phyloP scores from a whole-genome alignment of 1,139 yeast species.

The Yamadazyma atmosphaerica region DNA sequence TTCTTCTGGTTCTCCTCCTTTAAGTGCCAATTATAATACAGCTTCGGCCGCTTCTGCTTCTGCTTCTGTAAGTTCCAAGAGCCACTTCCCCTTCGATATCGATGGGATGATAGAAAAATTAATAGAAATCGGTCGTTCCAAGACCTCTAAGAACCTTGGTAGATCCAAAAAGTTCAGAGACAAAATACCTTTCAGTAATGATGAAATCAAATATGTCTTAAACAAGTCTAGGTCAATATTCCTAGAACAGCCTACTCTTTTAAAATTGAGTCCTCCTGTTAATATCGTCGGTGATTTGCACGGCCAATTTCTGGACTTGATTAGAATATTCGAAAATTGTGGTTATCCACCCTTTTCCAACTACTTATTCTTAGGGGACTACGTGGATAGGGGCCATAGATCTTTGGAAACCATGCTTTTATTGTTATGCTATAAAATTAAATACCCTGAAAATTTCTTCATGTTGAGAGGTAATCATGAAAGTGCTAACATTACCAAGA shows the following conservation, averaged over 20 bases:
- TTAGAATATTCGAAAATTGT: slow-evolving; percentile 71
- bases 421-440: slow-evolving; percentile 71
- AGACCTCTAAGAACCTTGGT: slow-evolving; percentile 17
- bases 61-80: slow-evolving; percentile 18
- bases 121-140: slow-evolving; percentile 42
- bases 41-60: background rate
- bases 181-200: slow-evolving; percentile 44
- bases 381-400: slow-evolving; percentile 84
- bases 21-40: background rate
- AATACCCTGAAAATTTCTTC: slow-evolving; percentile 81
- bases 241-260: slow-evolving; percentile 71
- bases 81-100: slow-evolving; percentile 39
- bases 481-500: slow-evolving; percentile 78
- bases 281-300: slow-evolving; percentile 87
- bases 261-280: slow-evolving; percentile 79
- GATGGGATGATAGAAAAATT: slow-evolving; percentile 58
- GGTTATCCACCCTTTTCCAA: slow-evolving; percentile 82
- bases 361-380: slow-evolving; percentile 79
- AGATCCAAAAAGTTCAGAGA: slow-evolving; percentile 36
- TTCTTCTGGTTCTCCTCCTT: slow-evolving; percentile 10
- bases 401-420: slow-evolving; percentile 76
- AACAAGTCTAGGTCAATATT: slow-evolving; percentile 68
- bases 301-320: slow-evolving; percentile 77
- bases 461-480: slow-evolving; percentile 86
- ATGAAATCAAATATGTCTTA: slow-evolving; percentile 65